Evolutionary conservation across 2,329 filamentous ascomycete genomes (phyloP), one percentile per base, ranked within the genome.

Genomic region (Pestalotiopsis sp.): DNA sequence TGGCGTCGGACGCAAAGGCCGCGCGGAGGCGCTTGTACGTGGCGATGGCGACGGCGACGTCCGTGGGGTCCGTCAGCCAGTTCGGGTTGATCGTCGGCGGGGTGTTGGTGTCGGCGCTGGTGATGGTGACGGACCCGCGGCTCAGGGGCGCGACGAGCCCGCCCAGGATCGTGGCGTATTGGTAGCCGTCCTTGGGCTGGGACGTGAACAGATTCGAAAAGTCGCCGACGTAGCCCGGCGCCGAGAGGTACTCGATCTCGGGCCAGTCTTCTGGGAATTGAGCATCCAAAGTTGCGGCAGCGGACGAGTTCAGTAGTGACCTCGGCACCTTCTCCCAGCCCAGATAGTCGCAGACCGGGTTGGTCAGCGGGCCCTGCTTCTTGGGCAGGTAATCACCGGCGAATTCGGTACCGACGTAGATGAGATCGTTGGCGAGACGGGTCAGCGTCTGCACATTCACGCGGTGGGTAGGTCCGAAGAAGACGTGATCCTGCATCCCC

Each of bases 401-500:
- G 5, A 57, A 24, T 38, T 68, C 52, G 3, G 58, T 40, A 10
- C 22, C 39, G 35, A 59, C n/a, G 13, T 64, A 64, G 17, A 65
- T 13, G 13, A 35, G 22, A 24, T 68, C 60, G 20, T 65, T 65
- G 58, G 64, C 64, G 3, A 64, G 13, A 2, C 64, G 57, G 4
- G 30, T 20, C 17, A 64, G 11, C 3, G 67, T 68, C 22, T 52
- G 30, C 17, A 68, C 67, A 24, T 40, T n/a, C 13, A 68, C 67
- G 4, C 67, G 64, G 44, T 65, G 30, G 6, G 44, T 69, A 60
- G 76, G 71, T 55, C 74, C 72, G 64, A 76, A 74, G 60, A 72
- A 69, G 60, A 72, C 68, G 52, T 83, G 85, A 74, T 90, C 87
- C 75, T 87, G 82, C 6, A 91, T 78, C 75, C 89, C 88, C 30